These are phyloP conservation scores for Tuber calosporum DNA, from an alignment of 495 filamentous ascomycete genomes.

Conservation along the genomic window DNA sequence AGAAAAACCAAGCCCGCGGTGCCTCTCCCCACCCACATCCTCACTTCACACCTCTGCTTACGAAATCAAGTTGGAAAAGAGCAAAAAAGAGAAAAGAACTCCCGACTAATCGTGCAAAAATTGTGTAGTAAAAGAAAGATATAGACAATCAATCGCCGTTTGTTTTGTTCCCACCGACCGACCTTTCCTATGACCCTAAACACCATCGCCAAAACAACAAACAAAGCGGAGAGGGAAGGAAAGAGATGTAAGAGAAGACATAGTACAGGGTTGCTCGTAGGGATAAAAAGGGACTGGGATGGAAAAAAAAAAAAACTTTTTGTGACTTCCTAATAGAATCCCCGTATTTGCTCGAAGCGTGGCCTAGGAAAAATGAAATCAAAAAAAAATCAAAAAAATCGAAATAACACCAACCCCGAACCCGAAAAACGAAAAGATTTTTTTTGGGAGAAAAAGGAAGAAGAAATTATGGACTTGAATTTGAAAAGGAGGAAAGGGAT, in stretches of 20 bases:
- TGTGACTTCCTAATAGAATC: background rate
- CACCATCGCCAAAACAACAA: constrained; percentile 6
- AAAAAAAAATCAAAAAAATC: constrained; percentile 9
- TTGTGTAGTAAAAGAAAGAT: background rate
- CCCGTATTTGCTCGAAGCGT: background rate
- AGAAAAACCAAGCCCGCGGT: constrained; percentile 4
- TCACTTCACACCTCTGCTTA: background rate
- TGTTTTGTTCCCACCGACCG: constrained; percentile 3
- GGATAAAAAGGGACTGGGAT: background rate
- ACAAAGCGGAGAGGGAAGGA: background rate
- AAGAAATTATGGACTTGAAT: constrained; percentile 6
- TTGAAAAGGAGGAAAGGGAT: background rate
- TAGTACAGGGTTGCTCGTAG: background rate
- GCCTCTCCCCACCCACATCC: background rate
- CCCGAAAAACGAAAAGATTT: constrained; percentile 8
- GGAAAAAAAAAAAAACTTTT: background rate
- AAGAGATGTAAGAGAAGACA: background rate
- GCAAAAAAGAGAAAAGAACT: constrained; percentile 10
- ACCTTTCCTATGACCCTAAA: background rate
- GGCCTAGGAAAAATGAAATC: background rate
- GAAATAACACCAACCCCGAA: constrained; percentile 4
- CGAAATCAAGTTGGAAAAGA: background rate
- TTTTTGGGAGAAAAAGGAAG: constrained; percentile 6
- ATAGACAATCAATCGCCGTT: background rate
- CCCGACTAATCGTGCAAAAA: constrained; percentile 8